Conservation (phyloP, 179 eudicot genomes). For the Beta lomatogona region DNA sequence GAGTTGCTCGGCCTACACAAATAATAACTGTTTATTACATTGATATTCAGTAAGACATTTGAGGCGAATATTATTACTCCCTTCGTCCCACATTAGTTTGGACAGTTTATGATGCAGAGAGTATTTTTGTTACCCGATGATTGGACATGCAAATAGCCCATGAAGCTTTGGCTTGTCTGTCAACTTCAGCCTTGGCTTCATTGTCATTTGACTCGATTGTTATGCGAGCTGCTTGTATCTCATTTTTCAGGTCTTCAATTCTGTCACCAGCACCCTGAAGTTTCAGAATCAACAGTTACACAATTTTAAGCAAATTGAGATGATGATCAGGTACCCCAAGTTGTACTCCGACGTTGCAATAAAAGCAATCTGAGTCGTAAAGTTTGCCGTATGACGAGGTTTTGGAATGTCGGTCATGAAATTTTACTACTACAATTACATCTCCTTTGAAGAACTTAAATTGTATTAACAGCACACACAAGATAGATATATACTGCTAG, state of each 20-base stretch:
- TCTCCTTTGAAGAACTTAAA: too few relatives aligned
- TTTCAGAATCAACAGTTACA: neutral
- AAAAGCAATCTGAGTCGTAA: neutral
- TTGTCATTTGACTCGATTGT: conserved; percentile 38
- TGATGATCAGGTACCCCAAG: neutral
- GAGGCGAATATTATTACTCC: neutral
- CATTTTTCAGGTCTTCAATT: conserved; percentile 44
- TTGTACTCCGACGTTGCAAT: neutral
- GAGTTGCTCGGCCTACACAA: conserved; percentile 54
- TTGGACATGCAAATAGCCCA: conserved; percentile 67
- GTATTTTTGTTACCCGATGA: conserved; percentile 44
- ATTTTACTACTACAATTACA: too few relatives aligned
- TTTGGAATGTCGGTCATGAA: too few relatives aligned
- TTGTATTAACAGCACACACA: too few relatives aligned
- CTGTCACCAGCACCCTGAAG: conserved; percentile 44
- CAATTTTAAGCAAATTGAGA: neutral
- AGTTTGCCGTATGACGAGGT: too few relatives aligned
- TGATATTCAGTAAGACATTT: neutral
- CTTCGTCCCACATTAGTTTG: too few relatives aligned
- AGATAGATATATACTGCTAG: too few relatives aligned
- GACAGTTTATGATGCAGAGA: too few relatives aligned
- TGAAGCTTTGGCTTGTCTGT: conserved; percentile 59
- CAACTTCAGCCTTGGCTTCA: conserved; percentile 43
- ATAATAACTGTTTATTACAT: neutral
- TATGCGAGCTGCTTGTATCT: conserved; percentile 38